phyloP scores from a whole-genome alignment of 1,284 basidiomycete genomes.

The Ustilago cynodontis region DNA sequence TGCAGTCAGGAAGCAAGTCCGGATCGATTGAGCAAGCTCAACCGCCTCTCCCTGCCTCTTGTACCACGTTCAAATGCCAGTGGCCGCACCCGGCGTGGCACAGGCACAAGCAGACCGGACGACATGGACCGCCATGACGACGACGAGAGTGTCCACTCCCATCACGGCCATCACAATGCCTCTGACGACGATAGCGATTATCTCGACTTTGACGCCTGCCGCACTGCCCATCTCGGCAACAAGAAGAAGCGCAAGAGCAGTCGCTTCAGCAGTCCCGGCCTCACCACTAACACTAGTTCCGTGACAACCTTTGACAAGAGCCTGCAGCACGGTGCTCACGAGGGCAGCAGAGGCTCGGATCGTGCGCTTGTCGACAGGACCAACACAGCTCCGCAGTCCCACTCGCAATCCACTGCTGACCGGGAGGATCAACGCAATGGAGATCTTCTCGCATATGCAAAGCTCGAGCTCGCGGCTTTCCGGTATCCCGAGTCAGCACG shows the following conservation, averaged over 20 bases:
- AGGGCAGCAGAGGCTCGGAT: not conserved
- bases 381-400: not conserved
- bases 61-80: not conserved
- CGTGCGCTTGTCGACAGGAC: slow-evolving; percentile 29
- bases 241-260: slow-evolving; percentile 60
- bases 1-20: slow-evolving; percentile 34
- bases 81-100: not conserved
- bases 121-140: slow-evolving; percentile 17
- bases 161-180: slow-evolving; percentile 17
- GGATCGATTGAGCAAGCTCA: slow-evolving; percentile 17
- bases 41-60: slow-evolving; percentile 21
- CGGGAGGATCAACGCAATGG: slow-evolving; percentile 1
- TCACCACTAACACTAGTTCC: not conserved
- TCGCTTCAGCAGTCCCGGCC: slow-evolving; percentile 24
- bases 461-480: not conserved
- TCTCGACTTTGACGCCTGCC: slow-evolving; percentile 42
- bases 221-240: slow-evolving; percentile 50
- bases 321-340: not conserved
- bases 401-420: not conserved
- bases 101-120: not conserved
- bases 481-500: slow-evolving; percentile 2
- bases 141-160: slow-evolving; percentile 18
- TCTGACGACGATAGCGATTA: slow-evolving; percentile 32
- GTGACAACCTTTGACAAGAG: not conserved
- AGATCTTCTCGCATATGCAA: not conserved